Evolutionary conservation across 148 eudicot species (phyloP).

Genomic region (Dianthus caryophyllus): DNA sequence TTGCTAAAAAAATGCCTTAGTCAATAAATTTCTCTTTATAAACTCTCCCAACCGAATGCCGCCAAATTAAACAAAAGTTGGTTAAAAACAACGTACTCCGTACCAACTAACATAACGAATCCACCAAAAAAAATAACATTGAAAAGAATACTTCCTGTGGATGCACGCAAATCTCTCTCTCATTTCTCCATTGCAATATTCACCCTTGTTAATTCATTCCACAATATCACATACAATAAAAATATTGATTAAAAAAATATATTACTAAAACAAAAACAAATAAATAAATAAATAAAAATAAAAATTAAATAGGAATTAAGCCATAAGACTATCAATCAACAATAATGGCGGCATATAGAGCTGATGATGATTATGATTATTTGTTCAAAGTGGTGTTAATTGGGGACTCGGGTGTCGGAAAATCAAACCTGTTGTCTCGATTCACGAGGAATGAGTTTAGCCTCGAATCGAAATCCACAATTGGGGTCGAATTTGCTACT

Average conservation of each 20-base stretch:
- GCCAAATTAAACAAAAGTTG: neutral
- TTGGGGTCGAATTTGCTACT: slow-evolving; percentile 67
- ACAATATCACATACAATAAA: too few relatives aligned
- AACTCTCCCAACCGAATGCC: neutral
- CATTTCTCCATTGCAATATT: slow-evolving; percentile 6
- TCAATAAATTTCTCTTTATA: too few relatives aligned
- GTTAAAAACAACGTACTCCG: neutral
- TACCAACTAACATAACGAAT: slow-evolving; percentile 9
- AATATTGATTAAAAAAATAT: too few relatives aligned
- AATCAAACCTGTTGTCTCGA: slow-evolving; percentile 40
- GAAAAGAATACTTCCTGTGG: neutral
- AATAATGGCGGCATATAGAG: slow-evolving; percentile 33
- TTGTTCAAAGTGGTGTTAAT: slow-evolving; percentile 39
- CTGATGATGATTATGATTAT: slow-evolving; percentile 44
- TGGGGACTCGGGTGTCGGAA: slow-evolving; percentile 43
- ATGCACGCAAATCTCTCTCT: slow-evolving; percentile 34
- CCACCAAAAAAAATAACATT: neutral
- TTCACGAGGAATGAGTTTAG: slow-evolving; percentile 53
- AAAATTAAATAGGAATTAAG: neutral
- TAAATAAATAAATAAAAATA: neutral
- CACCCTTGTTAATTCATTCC: slow-evolving; percentile 4
- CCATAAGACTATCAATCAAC: neutral
- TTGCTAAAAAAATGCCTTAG: too few relatives aligned
- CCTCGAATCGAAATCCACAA: slow-evolving; percentile 59
- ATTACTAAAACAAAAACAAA: slow-evolving; percentile 5